Conservation (phyloP, 2,329 filamentous ascomycete species). For the Eurotiales sp. region DNA sequence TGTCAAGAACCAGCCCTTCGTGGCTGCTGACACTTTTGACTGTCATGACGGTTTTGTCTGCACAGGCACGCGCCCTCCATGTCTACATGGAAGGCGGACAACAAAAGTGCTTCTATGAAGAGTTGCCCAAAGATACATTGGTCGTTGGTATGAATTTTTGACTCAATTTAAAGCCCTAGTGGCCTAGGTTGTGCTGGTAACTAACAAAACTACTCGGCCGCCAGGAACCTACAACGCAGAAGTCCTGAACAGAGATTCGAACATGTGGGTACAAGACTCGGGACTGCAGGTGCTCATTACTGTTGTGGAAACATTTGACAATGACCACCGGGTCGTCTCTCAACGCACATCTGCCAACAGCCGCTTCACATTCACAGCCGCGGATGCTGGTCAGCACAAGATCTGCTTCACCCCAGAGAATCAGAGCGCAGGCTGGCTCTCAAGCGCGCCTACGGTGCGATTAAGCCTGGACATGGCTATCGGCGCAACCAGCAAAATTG, state of each 20-base stretch:
- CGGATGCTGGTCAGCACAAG: slow-evolving; percentile 90
- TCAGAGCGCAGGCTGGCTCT: slow-evolving; percentile 69
- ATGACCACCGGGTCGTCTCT: slow-evolving; percentile 91
- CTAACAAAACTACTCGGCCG: background rate
- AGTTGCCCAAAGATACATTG: slow-evolving; percentile 93
- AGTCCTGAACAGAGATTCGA: slow-evolving; percentile 70
- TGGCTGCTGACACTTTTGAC: slow-evolving; percentile 50
- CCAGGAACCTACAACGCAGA: slow-evolving; percentile 79
- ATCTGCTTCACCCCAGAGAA: slow-evolving; percentile 90
- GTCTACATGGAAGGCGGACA: slow-evolving; percentile 86
- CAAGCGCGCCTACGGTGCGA: slow-evolving; percentile 65
- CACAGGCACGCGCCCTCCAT: slow-evolving; percentile 77
- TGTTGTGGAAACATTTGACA: slow-evolving; percentile 95
- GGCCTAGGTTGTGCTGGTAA: background rate
- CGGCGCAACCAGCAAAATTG: slow-evolving; percentile 89
- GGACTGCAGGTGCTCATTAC: slow-evolving; percentile 83
- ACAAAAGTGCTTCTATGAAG: slow-evolving; percentile 97
- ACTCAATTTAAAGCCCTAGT: no score
- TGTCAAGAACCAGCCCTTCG: slow-evolving; percentile 31
- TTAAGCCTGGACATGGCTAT: slow-evolving; percentile 87
- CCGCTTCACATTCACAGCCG: slow-evolving; percentile 92
- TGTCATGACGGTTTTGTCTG: slow-evolving; percentile 61
- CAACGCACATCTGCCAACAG: slow-evolving; percentile 73
- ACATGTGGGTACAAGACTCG: slow-evolving; percentile 67
- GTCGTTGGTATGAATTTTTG: slow-evolving; percentile 72